Evolutionary conservation across 2,329 filamentous ascomycete species (phyloP), one percentile per base, ranked within the genome.

Genomic region (Phoma herbarum): DNA sequence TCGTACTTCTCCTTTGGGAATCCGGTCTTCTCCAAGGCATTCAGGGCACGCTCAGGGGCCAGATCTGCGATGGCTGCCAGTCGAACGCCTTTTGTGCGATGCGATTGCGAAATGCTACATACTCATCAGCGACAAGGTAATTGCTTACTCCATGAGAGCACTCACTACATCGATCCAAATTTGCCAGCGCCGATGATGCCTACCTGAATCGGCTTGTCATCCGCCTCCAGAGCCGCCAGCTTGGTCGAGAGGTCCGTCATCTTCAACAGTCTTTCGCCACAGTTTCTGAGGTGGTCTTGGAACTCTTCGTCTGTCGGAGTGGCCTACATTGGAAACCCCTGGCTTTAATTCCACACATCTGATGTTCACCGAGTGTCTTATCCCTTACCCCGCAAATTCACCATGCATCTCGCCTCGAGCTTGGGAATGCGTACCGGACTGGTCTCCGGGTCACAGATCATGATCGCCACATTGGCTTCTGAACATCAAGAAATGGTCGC

Each of bases 111-210:
- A 49, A 81, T 79, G 71, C 71, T 75, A 10, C 14, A n/a, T 12
- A 16, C 22, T 10, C 7, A n/a, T 44, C 18, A 48, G n/a, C 29
- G n/a, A 25, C 31, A 25, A 9, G 3, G 12, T 12, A 11, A 1
- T 28, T 20, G 6, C 16, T 3, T 9, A 23, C 20, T 20, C 2
- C n/a, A 10, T 4, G 10, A 22, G 22, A 26, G 5, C 28, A 68
- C 66, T 50, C 60, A 73, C 70, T 79, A 81, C 80, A 81, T 81
- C 14, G 78, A 80, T 2, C 79, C 80, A 52, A 81, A 82, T 59
- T 81, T 82, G 52, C 80, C 80, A 37, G 80, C 79, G 3, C 80
- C 79, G 51, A 82, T 82, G 56, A 82, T 74, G 44, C 78, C 80
- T 33, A 82, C 76, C 39, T 64, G 62, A 22, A 67, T 65, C 14